Evolutionary conservation across 345 rosid genomes (phyloP).

Genomic region (Populus ilicifolia): DNA sequence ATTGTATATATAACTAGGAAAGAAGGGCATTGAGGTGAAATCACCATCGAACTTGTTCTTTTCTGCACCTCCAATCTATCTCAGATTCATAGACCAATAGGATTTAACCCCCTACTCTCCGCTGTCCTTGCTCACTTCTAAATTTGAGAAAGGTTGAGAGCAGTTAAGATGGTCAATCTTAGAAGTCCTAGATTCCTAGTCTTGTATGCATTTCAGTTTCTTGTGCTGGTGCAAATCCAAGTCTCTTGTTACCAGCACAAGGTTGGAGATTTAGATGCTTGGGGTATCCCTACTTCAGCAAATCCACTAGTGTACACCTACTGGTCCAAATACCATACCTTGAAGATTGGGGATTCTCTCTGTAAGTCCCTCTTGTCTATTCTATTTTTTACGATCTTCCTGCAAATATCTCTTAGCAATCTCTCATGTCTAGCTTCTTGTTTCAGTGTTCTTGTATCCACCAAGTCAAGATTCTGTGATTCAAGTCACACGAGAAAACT

Average conservation of each 20-base stretch:
- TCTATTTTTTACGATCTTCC: not conserved
- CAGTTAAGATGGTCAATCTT: constrained; percentile 24
- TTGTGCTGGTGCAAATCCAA: constrained; percentile 42
- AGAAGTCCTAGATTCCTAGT: constrained; percentile 9
- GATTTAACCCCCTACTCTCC: not conserved
- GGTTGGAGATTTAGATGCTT: constrained; percentile 80
- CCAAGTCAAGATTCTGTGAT: constrained; percentile 94
- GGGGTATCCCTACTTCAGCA: constrained; percentile 74
- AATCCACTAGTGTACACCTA: constrained; percentile 57
- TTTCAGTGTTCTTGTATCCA: constrained; percentile 88
- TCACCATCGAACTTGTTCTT: constrained; percentile 2
- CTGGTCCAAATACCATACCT: constrained; percentile 65
- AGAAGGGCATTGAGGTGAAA: constrained; percentile 13
- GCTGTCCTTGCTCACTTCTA: not conserved
- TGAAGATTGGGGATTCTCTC: constrained; percentile 79
- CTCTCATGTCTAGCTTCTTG: not conserved
- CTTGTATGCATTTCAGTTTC: constrained; percentile 34
- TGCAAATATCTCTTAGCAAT: not conserved
- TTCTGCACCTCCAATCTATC: not conserved
- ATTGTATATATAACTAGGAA: too few species aligned
- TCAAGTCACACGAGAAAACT: constrained; percentile 61
- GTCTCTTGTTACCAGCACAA: constrained; percentile 49
- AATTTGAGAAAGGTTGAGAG: not conserved
- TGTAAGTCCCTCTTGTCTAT: constrained; percentile 13
- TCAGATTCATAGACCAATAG: constrained; percentile 4